Conservation (phyloP, 179 eudicot species). For the Patellifolia procumbens region DNA sequence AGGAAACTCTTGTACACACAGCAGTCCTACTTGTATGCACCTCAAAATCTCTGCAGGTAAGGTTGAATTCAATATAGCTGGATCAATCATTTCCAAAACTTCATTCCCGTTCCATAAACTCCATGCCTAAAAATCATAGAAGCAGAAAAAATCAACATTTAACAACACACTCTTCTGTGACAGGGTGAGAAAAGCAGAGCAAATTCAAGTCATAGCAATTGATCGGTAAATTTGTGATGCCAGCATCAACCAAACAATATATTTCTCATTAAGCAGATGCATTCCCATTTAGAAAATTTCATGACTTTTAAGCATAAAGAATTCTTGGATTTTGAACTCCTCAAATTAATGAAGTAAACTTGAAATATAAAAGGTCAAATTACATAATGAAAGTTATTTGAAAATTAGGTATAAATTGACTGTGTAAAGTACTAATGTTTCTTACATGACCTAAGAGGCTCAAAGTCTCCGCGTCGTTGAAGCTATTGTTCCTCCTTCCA, state of each 20-base stretch:
- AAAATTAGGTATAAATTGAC: too few relatives aligned
- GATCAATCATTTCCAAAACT: neutral
- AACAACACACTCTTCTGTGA: neutral
- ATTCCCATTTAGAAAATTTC: neutral
- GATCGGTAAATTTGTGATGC: too few relatives aligned
- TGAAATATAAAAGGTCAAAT: neutral
- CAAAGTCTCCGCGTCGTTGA: too few relatives aligned
- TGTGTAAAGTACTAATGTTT: too few relatives aligned
- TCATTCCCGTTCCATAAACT: slow-evolving; percentile 1
- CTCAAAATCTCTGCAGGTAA: slow-evolving; percentile 4
- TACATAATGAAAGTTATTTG: too few relatives aligned
- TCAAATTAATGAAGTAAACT: neutral
- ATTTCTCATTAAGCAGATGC: neutral
- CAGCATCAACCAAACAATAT: neutral
- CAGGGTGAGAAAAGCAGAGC: neutral
- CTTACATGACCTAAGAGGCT: too few relatives aligned
- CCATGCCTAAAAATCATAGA: slow-evolving; percentile 10
- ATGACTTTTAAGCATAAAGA: neutral
- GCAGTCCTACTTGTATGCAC: too few relatives aligned
- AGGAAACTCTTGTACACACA: too few relatives aligned
- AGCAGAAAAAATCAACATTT: neutral
- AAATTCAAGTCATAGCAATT: neutral
- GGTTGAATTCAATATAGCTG: neutral
- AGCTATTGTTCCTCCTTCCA: too few relatives aligned
- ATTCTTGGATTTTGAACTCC: neutral